Evolutionary conservation across 495 filamentous ascomycete species (phyloP).

Genomic region (Collariella sp.): DNA sequence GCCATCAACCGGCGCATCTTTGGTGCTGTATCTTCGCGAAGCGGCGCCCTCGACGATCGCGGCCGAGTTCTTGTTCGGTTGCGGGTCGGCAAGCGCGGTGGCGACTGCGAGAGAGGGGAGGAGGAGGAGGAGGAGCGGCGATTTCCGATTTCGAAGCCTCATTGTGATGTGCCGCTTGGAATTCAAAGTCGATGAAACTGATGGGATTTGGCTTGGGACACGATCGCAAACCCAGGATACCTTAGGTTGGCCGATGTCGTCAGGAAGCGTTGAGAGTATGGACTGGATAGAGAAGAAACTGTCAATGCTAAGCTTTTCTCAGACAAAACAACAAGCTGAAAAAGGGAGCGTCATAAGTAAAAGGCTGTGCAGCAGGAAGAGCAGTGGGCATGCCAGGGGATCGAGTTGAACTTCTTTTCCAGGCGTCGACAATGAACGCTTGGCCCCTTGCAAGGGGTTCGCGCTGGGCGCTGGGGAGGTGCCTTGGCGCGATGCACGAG

Average conservation of each 20-base stretch:
- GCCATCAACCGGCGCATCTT: constrained; percentile 88
- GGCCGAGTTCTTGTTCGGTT: constrained; percentile 16
- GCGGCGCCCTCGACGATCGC: constrained; percentile 14
- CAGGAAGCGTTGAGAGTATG: background rate
- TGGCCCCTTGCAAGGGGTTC: background rate
- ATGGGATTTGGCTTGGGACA: background rate
- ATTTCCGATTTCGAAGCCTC: constrained; percentile 32
- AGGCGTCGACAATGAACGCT: background rate
- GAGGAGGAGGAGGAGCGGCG: constrained; percentile 38
- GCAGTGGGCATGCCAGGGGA: background rate
- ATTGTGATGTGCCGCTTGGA: constrained; percentile 23
- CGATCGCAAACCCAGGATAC: background rate
- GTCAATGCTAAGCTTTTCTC: background rate
- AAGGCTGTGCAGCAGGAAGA: background rate
- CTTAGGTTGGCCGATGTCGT: background rate
- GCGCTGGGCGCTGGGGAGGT: background rate
- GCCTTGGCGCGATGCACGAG: constrained; percentile 19
- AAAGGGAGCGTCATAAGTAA: constrained; percentile 7
- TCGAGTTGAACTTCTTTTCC: background rate
- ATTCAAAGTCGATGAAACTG: background rate
- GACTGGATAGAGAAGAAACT: too few species aligned
- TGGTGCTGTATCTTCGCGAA: constrained; percentile 51
- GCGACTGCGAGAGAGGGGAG: constrained; percentile 36
- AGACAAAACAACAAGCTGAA: background rate
- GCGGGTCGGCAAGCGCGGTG: constrained; percentile 22